phyloP scores from a whole-genome alignment of 345 rosid genomes.

The Citrus inodora region DNA sequence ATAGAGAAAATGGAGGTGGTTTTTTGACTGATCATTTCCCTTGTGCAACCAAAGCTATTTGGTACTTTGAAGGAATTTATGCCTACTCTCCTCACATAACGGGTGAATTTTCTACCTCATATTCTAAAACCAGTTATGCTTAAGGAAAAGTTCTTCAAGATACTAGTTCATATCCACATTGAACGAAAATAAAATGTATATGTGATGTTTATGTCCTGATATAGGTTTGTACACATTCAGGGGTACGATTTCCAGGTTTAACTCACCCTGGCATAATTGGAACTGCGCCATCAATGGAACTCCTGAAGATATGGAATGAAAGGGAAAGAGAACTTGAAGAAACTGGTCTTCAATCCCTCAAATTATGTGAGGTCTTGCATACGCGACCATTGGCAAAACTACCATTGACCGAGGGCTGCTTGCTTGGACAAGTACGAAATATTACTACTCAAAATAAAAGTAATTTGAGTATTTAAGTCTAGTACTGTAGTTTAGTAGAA shows the following conservation, averaged over 20 bases:
- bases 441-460: not conserved
- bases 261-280: conserved; percentile 88
- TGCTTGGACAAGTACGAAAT: conserved; percentile 56
- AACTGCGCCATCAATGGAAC: conserved; percentile 84
- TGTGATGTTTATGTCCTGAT: not conserved
- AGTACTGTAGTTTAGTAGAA: not conserved
- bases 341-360: conserved; percentile 41
- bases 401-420: conserved; percentile 71
- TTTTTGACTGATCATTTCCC: conserved; percentile 93
- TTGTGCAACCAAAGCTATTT: conserved; percentile 83
- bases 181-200: not conserved
- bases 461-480: accelerated
- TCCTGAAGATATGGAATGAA: conserved; percentile 71
- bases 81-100: conserved; percentile 89
- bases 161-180: not conserved
- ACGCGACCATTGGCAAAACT: conserved; percentile 72
- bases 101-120: conserved; percentile 32
- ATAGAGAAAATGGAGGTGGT: conserved; percentile 90
- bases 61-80: conserved; percentile 91
- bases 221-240: conserved; percentile 28
- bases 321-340: conserved; percentile 76
- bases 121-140: not conserved
- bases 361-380: conserved; percentile 81
- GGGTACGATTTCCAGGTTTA: conserved; percentile 86
- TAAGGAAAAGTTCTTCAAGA: not conserved